phyloP scores from a whole-genome alignment of 371 early-diverging fungal genomes.

The Mortierella sp. region DNA sequence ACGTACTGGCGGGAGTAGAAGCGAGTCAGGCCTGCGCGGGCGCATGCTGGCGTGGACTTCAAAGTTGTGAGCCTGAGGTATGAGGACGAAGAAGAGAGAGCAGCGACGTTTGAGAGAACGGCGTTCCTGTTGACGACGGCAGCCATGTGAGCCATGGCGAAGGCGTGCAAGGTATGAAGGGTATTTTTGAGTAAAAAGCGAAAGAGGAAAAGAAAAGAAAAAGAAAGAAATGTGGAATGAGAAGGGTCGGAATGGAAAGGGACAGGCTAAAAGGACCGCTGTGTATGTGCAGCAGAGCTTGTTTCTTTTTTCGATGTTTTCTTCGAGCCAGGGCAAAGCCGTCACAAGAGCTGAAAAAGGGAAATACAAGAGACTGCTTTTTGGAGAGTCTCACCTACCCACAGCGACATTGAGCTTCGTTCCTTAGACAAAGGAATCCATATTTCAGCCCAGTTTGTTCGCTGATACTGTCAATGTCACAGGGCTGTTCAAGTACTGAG shows the following conservation, averaged over 20 bases:
- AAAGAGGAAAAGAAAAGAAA: neutral
- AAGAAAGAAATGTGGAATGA: neutral
- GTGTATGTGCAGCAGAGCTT: neutral
- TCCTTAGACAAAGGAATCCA: too few relatives aligned
- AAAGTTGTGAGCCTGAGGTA: conserved; percentile 13
- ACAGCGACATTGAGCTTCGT: too few relatives aligned
- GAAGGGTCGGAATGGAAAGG: conserved; percentile 4
- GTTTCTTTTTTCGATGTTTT: conserved; percentile 7
- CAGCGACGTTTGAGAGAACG: conserved; percentile 4
- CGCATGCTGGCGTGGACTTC: conserved; percentile 14
- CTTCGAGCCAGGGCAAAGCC: neutral
- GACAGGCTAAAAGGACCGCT: too few relatives aligned
- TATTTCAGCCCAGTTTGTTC: too few relatives aligned
- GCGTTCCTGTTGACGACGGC: conserved; percentile 31
- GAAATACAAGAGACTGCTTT: neutral
- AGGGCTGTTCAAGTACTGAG: too few relatives aligned
- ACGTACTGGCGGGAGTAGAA: conserved; percentile 46
- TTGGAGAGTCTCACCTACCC: neutral
- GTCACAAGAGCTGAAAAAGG: neutral
- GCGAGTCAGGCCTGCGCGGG: conserved; percentile 11
- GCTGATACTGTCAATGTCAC: too few relatives aligned
- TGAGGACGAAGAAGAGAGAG: neutral
- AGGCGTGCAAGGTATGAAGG: neutral
- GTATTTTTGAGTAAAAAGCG: neutral
- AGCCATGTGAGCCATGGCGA: conserved; percentile 40